Evolutionary conservation across 345 rosid species (phyloP), one percentile per base, ranked within the genome.

Genomic region (Hirschfeldia incana): DNA sequence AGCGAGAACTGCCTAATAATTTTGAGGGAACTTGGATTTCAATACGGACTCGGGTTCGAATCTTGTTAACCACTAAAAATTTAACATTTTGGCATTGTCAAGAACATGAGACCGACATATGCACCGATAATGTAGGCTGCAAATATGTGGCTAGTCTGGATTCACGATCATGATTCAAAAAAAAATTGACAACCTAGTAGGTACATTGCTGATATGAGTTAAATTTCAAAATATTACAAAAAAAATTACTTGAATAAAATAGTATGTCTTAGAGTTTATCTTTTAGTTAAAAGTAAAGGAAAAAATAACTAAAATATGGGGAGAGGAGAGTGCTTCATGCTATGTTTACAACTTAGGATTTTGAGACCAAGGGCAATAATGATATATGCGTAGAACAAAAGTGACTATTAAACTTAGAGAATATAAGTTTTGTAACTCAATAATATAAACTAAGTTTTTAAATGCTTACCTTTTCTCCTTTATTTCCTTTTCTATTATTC

Each of bases 281-380:
- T 34, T 76, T 71, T 11, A 75, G 61, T 67, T 61, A 72, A 32
- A 73, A 39, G 73, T 74, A 85, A 82, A 51, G 80, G 69, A 65
- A 42, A 42, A 37, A 42, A 42, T 10, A 76, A 57, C 67, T 5
- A 69, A 81, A 65, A 68, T 9, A 76, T 49, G 36, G 75, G 30
- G 51, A 76, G 66, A 73, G 13, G 68, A 34, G 83, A 61, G 76
- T n/a, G 65, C 61, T 68, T 73, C 65, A 74, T 61, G 70, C 16
- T 49, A 68, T 68, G 74, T 76, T 72, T 64, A 74, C 76, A 80
- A 75, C 81, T 86, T 81, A 82, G 80, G 85, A 85, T 89, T 85
- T 87, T 85, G 65, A 87, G 89, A 78, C 80, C 65, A 75, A 81
- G 30, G 44, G 26, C 77, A 78, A 76, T 58, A 66, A 79, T 79